Evolutionary conservation across 2,329 filamentous ascomycete species (phyloP), one percentile per base, ranked within the genome.

Genomic region (Trichoderma polysporum): DNA sequence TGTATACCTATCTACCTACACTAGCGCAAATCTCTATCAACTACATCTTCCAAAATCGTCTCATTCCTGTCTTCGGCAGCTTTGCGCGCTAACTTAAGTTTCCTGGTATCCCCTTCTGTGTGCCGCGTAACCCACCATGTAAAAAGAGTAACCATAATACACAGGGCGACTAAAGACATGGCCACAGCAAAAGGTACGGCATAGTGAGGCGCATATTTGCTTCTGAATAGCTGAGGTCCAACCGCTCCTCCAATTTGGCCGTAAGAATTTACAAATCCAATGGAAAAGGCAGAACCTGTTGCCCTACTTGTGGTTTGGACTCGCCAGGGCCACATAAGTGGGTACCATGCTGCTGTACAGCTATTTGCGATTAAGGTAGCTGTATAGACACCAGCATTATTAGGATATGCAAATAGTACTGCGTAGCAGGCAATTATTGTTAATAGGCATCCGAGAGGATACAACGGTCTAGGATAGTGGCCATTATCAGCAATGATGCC

Each of bases 261-360:
- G 69, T 84, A 83, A 66, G 79, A 81, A 68, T 83, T 84, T 59
- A 82, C 81, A 62, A 84, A 85, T 0, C 79, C 82, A 63, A 84
- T 83, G 2, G 80, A 78, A 70, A 84, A 84, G 1, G 82, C 82
- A 0, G 82, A 83, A 0, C 82, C 82, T 0, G 82, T 84, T 1
- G 82, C 79, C 3, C 80, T 70, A 52, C 74, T 76, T 0, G 79
- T 83, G 2, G 81, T 83, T 72, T 82, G 82, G 0, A 83, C 81
- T 4, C 82, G 78, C 82, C 82, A 84, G 12, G 82, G 82, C 83
- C 83, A 74, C 82, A 84, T 84, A 67, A 83, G 76, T 0, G 82
- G 80, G 68, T 77, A 85, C 78, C 81, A 83, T 1, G 79, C 77
- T 2, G 76, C 74, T 1, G 80, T 77, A 12, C 82, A 75, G 0